Evolutionary conservation across 345 rosid species (phyloP), one percentile per base, ranked within the genome.

Genomic region (Citrus unshiu): DNA sequence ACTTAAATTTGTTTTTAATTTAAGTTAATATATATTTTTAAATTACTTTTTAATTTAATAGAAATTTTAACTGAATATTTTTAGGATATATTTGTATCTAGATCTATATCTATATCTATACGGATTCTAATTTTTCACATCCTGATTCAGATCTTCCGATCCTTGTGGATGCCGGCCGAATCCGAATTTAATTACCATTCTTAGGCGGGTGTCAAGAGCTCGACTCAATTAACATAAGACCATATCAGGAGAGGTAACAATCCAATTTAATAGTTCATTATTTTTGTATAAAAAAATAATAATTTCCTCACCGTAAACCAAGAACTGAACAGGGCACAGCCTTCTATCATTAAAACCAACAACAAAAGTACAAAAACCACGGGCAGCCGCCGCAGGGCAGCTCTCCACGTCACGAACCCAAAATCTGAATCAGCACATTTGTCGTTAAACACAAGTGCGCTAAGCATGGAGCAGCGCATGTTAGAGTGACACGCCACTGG

Each of bases 401-500:
- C 51, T 46, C 51, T 46, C 18, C 51, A 46, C 51, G 51, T 46
- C 51, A 54, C 58, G 58, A 54, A 54, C 58, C 21, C 58, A 18
- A 16, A 54, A 9, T 62, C 43, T 9, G 29, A 29, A 29, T 63
- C 61, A 64, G 49, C 61, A 56, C 19, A 16, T 68, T 60, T 63
- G 68, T 67, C 75, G 51, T 43, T 62, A 68, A 35, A 37, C 30
- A 14, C 57, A 3, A 65, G 76, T n/a, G 84, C 87, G 81, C 79
- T 61, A 74, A 70, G 74, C 78, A 59, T 81, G 73, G 79, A 0
- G 25, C 0, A 40, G 85, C 82, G 72, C 75, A 77, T 22, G 68
- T 64, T 75, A 72, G 79, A 40, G 85, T 76, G 72, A 35, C 65
- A 67, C 73, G 79, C 56, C 63, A 67, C 9, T 67, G 89, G 88